Evolutionary conservation across 1,284 basidiomycete genomes (phyloP).

Genomic region (Taiwanofungus camphoratus): DNA sequence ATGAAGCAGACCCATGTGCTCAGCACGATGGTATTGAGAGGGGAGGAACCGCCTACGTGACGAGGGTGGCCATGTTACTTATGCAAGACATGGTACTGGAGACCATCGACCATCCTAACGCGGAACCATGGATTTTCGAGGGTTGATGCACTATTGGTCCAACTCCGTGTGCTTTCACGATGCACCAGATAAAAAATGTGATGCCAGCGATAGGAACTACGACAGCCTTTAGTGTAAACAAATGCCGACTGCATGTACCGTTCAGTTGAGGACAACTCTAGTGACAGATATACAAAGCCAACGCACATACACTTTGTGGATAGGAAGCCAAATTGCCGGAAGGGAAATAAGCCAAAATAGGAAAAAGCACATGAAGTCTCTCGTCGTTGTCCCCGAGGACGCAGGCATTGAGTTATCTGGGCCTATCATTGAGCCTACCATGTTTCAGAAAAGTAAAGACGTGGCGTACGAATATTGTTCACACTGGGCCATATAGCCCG

Average conservation of each 20-base stretch:
- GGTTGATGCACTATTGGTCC: constrained; percentile 76
- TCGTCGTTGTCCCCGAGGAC: constrained; percentile 64
- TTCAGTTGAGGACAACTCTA: constrained; percentile 4
- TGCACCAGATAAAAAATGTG: constrained; percentile 78
- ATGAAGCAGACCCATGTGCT: too few species aligned
- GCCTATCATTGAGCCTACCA: constrained; percentile 6
- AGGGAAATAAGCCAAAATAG: constrained; percentile 82
- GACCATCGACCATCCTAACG: constrained; percentile 78
- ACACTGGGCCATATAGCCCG: constrained; percentile 71
- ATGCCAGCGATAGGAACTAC: constrained; percentile 71
- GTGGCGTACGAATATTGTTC: constrained; percentile 55
- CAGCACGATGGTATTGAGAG: constrained; percentile 4
- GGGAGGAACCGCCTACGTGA: constrained; percentile 42
- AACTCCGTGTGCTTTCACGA: constrained; percentile 74
- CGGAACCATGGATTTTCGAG: constrained; percentile 60
- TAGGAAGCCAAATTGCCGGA: constrained; percentile 76
- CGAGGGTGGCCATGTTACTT: constrained; percentile 73
- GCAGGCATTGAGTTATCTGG: constrained; percentile 62
- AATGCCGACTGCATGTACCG: constrained; percentile 47
- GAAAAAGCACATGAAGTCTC: constrained; percentile 79
- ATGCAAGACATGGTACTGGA: constrained; percentile 74
- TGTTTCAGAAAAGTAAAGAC: constrained; percentile 7
- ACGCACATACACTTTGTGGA: constrained; percentile 64
- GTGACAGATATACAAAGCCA: constrained; percentile 9
- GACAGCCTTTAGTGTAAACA: constrained; percentile 79